These are phyloP conservation scores for Cephalotrichum gorgonifer DNA, from an alignment of 2,329 filamentous ascomycete species.

Conservation along the genomic window DNA sequence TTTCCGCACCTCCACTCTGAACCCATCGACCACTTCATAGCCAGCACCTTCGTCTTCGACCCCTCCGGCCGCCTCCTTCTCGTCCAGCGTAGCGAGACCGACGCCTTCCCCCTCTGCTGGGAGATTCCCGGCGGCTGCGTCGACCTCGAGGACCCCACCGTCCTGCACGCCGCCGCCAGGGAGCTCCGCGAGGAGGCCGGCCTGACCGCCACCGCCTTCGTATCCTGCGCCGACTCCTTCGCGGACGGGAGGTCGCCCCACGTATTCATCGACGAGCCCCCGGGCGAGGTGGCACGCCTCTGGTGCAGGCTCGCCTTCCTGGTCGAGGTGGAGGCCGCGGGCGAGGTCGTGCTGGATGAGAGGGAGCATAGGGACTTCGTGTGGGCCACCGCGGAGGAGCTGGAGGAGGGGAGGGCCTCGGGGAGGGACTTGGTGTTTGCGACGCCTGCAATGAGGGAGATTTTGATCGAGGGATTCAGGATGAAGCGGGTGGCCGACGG, in stretches of 20 bases:
- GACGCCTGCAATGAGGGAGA: slow-evolving; percentile 8
- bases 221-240: not conserved
- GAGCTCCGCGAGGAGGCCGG: slow-evolving; percentile 39
- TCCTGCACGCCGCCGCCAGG: slow-evolving; percentile 32
- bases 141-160: slow-evolving; percentile 27
- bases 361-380: slow-evolving; percentile 29
- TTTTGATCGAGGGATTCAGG: slow-evolving; percentile 5
- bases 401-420: slow-evolving; percentile 13
- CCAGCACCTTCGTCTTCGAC: slow-evolving; percentile 24
- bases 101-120: slow-evolving; percentile 34
- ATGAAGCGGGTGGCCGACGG: not conserved
- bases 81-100: slow-evolving; percentile 32
- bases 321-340: slow-evolving; percentile 14
- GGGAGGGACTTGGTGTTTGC: slow-evolving; percentile 14
- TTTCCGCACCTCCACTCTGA: not conserved
- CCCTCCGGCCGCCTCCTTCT: slow-evolving; percentile 25
- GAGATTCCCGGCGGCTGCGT: slow-evolving; percentile 37
- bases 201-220: slow-evolving; percentile 14
- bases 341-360: slow-evolving; percentile 22
- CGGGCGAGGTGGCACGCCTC: not conserved
- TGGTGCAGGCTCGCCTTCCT: slow-evolving; percentile 25
- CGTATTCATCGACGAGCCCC: slow-evolving; percentile 21
- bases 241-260: not conserved
- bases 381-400: slow-evolving; percentile 28
- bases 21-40: slow-evolving; percentile 14